Conservation (phyloP, 371 early-diverging fungal species). For the Mucor plumbeus region DNA sequence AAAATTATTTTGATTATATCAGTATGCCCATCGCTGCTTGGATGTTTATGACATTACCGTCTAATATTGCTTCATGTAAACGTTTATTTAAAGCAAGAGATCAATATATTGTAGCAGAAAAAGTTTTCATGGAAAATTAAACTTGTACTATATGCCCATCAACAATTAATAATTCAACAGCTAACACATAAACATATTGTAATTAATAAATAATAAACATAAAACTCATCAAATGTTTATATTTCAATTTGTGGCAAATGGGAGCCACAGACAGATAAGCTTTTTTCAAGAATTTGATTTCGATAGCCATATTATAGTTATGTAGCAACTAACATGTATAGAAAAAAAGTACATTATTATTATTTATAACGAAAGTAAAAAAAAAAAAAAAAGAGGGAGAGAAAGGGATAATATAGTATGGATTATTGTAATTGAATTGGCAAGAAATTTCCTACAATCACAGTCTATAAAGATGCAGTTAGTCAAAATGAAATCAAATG, state of each 20-base stretch:
- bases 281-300: too few species aligned
- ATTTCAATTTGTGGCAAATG: too few species aligned
- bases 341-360: too few species aligned
- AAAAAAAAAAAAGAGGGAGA: too few species aligned
- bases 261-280: too few species aligned
- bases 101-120: constrained; percentile 53
- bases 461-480: constrained; percentile 44
- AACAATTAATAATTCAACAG: neutral
- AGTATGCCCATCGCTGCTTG: constrained; percentile 54
- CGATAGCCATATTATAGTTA: too few species aligned
- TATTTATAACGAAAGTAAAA: too few species aligned
- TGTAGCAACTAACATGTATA: too few species aligned
- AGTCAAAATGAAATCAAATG: neutral
- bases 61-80: constrained; percentile 53
- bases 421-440: constrained; percentile 61
- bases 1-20: constrained; percentile 45
- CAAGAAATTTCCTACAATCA: constrained; percentile 87
- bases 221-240: neutral
- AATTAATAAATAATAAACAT: neutral
- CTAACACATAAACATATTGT: neutral
- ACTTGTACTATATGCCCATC: neutral
- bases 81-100: constrained; percentile 45
- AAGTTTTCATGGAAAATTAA: constrained; percentile 29
- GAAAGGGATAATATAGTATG: neutral
- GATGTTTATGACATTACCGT: constrained; percentile 60